Evolutionary conservation across 2,329 filamentous ascomycete genomes (phyloP), one percentile per base, ranked within the genome.

Genomic region (Penicillium sp.): DNA sequence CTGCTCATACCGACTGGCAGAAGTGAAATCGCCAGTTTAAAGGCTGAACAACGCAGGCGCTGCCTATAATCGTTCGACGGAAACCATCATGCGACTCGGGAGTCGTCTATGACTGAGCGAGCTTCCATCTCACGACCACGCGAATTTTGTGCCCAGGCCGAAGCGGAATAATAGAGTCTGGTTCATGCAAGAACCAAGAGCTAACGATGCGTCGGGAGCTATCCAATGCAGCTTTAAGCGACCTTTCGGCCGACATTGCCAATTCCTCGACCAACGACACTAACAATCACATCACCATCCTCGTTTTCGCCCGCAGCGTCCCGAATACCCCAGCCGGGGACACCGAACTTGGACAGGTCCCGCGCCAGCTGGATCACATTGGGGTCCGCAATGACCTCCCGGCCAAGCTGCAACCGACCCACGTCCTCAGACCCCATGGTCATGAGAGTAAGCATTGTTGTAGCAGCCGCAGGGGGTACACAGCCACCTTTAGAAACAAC

Each of bases 351-450:
- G 66, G 83, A 86, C 59, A 96, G 72, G 67, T 98, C 93, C 62
- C 93, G 80, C 9, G 88, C 91, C 46, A 96, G 73, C 43, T 83
- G 82, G 49, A 98, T 80, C 46, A 89, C 77, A 52, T 89, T 86
- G 66, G 95, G 89, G 2, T 84, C 87, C 0, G 84, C 91, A 40
- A 97, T 72, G 0, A 96, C 83, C 41, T 92, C 87, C 61, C 83
- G 84, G 28, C 91, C 89, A 50, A 98, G 67, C 55, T 88, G 82
- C 58, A 98, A 70, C 51, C 93, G 81, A 4, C 93, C 93, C 12
- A 98, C 90, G 69, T 98, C 93, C 67, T 97, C 93, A 1, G 87
- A 89, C 0, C 93, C 93, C 93, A 98, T 97, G 29, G 91, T 89
- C 93, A 98, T 98, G 55, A 98, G 76, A 15, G 85, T 88, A 46